phyloP scores from a whole-genome alignment of 2,329 filamentous ascomycete genomes.

The Verticillium nubilum region DNA sequence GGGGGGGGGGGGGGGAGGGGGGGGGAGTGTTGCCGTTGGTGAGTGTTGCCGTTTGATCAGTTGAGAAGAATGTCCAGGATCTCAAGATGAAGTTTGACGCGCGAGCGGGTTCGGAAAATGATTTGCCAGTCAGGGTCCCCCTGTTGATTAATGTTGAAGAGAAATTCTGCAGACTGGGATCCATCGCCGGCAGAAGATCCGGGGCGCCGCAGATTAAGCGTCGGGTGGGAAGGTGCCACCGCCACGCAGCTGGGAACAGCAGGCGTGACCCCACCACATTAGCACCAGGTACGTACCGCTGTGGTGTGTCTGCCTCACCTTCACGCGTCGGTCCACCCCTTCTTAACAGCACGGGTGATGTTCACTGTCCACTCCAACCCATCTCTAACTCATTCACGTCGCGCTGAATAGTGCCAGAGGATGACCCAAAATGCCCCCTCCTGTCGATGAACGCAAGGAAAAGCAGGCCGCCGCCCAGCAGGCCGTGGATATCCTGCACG shows the following conservation, averaged over 20 bases:
- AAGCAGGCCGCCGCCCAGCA: constrained; percentile 76
- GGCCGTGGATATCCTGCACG: constrained; percentile 76
- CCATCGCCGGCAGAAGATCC: not conserved
- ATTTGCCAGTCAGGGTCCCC: not conserved
- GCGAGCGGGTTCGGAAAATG: not conserved
- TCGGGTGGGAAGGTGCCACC: not conserved
- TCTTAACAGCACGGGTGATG: not conserved
- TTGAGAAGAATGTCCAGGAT: not conserved
- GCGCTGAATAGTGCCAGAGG: not conserved
- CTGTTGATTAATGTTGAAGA: not conserved
- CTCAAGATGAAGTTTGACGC: not conserved
- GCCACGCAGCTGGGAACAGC: not conserved
- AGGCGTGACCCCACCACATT: not conserved
- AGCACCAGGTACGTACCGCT: not conserved
- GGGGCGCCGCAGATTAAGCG: not conserved
- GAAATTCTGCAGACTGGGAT: not conserved
- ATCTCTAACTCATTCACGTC: not conserved
- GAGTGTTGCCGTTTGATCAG: not conserved
- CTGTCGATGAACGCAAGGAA: constrained; percentile 43
- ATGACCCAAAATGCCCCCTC: constrained; percentile 26
- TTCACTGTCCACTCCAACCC: not conserved
- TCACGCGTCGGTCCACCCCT: not conserved
- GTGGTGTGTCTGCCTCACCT: not conserved
- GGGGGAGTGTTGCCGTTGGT: too few relatives aligned
- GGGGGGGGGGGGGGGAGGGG: too few relatives aligned